phyloP scores from a whole-genome alignment of 495 filamentous ascomycete genomes.

The Barbatosphaeria neglecta region DNA sequence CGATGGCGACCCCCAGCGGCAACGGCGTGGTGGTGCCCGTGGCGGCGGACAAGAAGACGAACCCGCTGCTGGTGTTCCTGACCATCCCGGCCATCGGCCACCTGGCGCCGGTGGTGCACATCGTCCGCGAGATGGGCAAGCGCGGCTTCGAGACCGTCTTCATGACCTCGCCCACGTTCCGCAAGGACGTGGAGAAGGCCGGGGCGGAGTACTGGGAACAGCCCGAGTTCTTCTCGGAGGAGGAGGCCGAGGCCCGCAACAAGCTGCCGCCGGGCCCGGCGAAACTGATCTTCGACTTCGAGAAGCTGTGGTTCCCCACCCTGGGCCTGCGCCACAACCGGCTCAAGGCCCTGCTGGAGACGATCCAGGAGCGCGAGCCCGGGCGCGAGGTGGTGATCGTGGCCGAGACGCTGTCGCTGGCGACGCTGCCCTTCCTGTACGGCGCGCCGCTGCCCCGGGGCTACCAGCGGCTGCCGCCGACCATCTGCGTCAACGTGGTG shows the following conservation, averaged over 20 bases:
- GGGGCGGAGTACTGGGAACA: conserved; percentile 32
- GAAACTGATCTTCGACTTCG: neutral
- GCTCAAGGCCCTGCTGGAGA: conserved; percentile 3
- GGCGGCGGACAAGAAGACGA: too few species aligned
- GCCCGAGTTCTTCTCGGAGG: conserved; percentile 2
- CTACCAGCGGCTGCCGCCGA: conserved; percentile 3
- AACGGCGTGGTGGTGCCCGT: too few species aligned
- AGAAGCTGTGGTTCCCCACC: conserved; percentile 1
- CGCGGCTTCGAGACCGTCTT: conserved; percentile 10
- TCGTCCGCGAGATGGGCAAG: conserved; percentile 5
- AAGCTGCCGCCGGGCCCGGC: neutral
- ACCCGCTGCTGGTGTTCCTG: conserved; percentile 43
- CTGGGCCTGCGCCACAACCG: conserved; percentile 7
- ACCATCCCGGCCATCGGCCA: conserved; percentile 44
- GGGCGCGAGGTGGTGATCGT: conserved; percentile 7
- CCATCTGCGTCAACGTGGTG: conserved; percentile 5
- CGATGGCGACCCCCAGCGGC: too few species aligned
- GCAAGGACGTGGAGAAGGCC: conserved; percentile 3
- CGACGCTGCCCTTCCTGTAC: conserved; percentile 4
- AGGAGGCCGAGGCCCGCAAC: neutral
- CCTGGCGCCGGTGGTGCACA: conserved; percentile 3
- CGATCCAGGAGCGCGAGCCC: conserved; percentile 3
- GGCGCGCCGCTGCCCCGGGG: conserved; percentile 6
- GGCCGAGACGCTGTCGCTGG: conserved; percentile 5
- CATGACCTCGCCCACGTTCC: conserved; percentile 6